These are phyloP conservation scores for Colletotrichum liriopes DNA, from an alignment of 2,329 filamentous ascomycete species.

Conservation along the genomic window DNA sequence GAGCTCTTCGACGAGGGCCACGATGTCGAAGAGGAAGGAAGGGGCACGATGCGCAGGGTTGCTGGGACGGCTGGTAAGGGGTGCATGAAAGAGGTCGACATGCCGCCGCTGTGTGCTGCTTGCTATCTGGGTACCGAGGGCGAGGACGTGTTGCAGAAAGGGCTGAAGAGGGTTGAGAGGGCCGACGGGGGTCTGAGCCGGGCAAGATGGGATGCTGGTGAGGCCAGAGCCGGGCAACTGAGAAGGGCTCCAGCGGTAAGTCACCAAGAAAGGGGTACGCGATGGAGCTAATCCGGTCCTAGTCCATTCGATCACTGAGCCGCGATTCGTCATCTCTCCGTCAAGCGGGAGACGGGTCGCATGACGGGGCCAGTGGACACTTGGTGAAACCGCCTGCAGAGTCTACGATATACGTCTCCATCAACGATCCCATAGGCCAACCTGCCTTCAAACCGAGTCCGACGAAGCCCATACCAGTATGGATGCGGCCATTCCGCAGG, in stretches of 20 bases:
- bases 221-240: conserved; percentile 38
- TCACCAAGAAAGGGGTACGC: neutral
- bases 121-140: conserved; percentile 61
- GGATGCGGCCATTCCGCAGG: conserved; percentile 55
- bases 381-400: conserved; percentile 17
- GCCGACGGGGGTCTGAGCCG: conserved; percentile 64
- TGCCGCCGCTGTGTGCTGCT: conserved; percentile 65
- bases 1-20: conserved; percentile 52
- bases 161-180: conserved; percentile 59
- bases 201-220: conserved; percentile 58
- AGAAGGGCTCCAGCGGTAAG: conserved; percentile 37
- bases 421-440: conserved; percentile 64
- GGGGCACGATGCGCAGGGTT: conserved; percentile 2
- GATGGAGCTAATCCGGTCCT: neutral
- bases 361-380: conserved; percentile 18
- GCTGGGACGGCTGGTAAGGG: conserved; percentile 32
- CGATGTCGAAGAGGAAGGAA: conserved; percentile 40
- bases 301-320: conserved; percentile 25
- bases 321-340: conserved; percentile 26
- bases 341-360: conserved; percentile 13
- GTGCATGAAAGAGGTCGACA: conserved; percentile 58
- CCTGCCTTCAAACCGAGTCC: conserved; percentile 63
- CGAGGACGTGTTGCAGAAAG: conserved; percentile 57
- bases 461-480: conserved; percentile 67
- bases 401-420: conserved; percentile 65